phyloP scores from a whole-genome alignment of 2,329 filamentous ascomycete genomes.

The Xylaria sp. region DNA sequence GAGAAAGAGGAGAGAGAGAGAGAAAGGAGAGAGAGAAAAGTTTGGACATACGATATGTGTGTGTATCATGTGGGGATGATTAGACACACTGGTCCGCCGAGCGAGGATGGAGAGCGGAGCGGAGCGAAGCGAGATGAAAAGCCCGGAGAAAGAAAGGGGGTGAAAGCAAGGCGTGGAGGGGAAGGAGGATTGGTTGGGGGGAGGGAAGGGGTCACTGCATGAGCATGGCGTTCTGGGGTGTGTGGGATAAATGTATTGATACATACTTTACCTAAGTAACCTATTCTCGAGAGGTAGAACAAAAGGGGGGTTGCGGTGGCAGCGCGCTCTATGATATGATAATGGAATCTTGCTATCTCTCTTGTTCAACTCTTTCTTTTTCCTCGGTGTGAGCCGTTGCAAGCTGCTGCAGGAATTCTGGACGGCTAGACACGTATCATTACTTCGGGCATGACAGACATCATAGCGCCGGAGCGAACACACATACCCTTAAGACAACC shows the following conservation, averaged over 20 bases:
- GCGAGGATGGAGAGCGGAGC: not conserved
- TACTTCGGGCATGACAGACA: not conserved
- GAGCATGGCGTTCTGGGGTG: conserved; percentile 35
- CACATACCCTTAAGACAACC: conserved; percentile 18
- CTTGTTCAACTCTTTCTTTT: not conserved
- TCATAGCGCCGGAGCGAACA: not conserved
- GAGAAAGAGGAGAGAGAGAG: not conserved
- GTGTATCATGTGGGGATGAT: not conserved
- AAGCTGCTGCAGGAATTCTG: too few species aligned
- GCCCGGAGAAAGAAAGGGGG: conserved; percentile 5
- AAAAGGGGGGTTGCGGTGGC: not conserved
- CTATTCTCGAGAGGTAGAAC: not conserved
- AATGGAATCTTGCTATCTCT: not conserved
- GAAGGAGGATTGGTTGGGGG: conserved; percentile 4
- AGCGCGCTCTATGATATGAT: not conserved
- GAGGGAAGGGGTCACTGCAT: conserved; percentile 30
- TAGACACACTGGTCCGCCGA: not conserved
- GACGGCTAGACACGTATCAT: not conserved
- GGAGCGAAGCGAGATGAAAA: too few species aligned
- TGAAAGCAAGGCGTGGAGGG: conserved; percentile 18
- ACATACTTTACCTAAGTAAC: too few species aligned
- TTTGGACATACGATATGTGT: not conserved
- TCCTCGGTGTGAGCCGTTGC: too few species aligned
- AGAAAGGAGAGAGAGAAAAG: not conserved
- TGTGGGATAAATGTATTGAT: conserved; percentile 10